Evolutionary conservation across 2,329 filamentous ascomycete species (phyloP).

Genomic region (Pseudogymnoascus sp.): DNA sequence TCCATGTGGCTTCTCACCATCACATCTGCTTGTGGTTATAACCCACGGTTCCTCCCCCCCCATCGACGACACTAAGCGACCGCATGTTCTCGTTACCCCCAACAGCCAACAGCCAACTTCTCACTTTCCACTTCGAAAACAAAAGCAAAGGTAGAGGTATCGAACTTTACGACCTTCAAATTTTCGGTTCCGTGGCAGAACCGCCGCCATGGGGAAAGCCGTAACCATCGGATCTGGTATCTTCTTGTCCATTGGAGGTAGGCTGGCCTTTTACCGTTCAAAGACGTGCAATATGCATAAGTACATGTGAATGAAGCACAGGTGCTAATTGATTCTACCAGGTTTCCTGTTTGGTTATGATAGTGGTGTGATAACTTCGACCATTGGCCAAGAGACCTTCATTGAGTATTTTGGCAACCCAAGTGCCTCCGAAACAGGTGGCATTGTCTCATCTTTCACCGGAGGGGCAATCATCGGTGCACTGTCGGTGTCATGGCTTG

Average conservation of each 20-base stretch:
- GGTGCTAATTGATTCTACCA: slow-evolving; percentile 8
- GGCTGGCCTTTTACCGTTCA: neutral
- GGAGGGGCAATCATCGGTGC: slow-evolving; percentile 31
- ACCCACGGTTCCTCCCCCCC: neutral
- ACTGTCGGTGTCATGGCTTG: slow-evolving; percentile 27
- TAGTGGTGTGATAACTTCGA: slow-evolving; percentile 27
- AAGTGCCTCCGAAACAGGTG: slow-evolving; percentile 22
- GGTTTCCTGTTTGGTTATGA: slow-evolving; percentile 29
- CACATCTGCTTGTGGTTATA: neutral
- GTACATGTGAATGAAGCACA: slow-evolving; percentile 9
- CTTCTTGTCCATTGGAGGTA: slow-evolving; percentile 16
- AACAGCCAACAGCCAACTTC: too few relatives aligned
- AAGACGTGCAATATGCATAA: neutral
- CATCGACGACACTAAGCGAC: neutral
- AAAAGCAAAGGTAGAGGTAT: neutral
- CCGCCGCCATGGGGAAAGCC: slow-evolving; percentile 7
- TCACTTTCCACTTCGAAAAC: neutral
- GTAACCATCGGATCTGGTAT: slow-evolving; percentile 9
- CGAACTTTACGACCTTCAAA: neutral
- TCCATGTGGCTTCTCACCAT: neutral
- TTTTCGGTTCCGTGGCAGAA: neutral
- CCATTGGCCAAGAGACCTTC: slow-evolving; percentile 25
- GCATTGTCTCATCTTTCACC: slow-evolving; percentile 33
- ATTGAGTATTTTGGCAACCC: slow-evolving; percentile 14
- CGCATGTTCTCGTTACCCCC: neutral